Evolutionary conservation across 306 rosid genomes (phyloP).

Genomic region (Vicia villosa): DNA sequence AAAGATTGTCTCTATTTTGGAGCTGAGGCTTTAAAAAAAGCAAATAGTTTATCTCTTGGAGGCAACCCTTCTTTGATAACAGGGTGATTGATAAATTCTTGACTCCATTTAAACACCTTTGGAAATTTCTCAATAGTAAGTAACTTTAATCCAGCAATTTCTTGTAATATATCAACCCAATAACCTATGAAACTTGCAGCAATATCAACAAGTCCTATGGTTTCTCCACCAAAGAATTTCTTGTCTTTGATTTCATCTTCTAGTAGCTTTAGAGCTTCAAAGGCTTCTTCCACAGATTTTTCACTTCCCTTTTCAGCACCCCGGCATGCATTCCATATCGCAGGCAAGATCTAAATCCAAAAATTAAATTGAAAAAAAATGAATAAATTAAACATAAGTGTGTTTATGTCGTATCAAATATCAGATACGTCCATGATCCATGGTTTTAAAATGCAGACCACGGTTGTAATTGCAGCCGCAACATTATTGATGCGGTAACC

Average conservation of each 20-base stretch:
- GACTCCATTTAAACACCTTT: slow-evolving; percentile 55
- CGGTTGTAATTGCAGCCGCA: too few relatives aligned
- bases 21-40: slow-evolving; percentile 46
- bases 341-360: slow-evolving; percentile 49
- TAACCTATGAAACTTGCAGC: slow-evolving; percentile 52
- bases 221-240: slow-evolving; percentile 60
- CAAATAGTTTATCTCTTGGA: slow-evolving; percentile 48
- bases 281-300: slow-evolving; percentile 54
- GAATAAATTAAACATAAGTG: too few relatives aligned
- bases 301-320: slow-evolving; percentile 50
- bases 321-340: slow-evolving; percentile 55
- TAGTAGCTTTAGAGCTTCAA: slow-evolving; percentile 48
- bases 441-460: too few relatives aligned
- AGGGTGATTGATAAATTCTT: slow-evolving; percentile 47
- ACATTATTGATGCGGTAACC: too few relatives aligned
- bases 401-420: too few relatives aligned
- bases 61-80: slow-evolving; percentile 54
- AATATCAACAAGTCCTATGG: slow-evolving; percentile 53
- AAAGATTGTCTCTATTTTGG: slow-evolving; percentile 25
- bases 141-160: slow-evolving; percentile 50
- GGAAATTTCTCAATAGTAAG: slow-evolving; percentile 54
- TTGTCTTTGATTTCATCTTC: slow-evolving; percentile 51
- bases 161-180: slow-evolving; percentile 57
- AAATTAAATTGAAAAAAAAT: background rate
- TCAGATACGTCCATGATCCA: too few relatives aligned